These are phyloP conservation scores for Neurospora crassa DNA, from an alignment of 2,329 filamentous ascomycete genomes.

Conservation along the genomic window DNA sequence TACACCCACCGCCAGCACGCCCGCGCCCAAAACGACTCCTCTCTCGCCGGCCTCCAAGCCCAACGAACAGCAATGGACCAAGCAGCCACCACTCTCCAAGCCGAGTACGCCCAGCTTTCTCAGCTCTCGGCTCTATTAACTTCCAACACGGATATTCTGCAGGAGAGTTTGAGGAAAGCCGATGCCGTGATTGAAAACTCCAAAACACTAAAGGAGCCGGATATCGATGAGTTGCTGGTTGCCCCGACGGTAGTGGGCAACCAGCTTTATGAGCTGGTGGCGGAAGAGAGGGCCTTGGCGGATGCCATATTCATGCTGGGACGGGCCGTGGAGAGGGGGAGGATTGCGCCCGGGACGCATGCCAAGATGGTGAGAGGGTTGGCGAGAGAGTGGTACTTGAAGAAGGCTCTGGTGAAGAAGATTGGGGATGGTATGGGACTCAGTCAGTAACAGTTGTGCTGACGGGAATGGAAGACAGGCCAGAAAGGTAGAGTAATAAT, in stretches of 20 bases:
- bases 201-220: slow-evolving; percentile 57
- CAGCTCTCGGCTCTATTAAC: slow-evolving; percentile 61
- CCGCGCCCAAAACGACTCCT: slow-evolving; percentile 62
- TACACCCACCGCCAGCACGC: slow-evolving; percentile 59
- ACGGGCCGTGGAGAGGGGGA: slow-evolving; percentile 61
- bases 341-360: slow-evolving; percentile 63
- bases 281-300: slow-evolving; percentile 77
- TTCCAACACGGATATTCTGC: slow-evolving; percentile 70
- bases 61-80: slow-evolving; percentile 56
- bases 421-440: slow-evolving; percentile 60
- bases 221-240: slow-evolving; percentile 86
- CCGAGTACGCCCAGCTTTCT: slow-evolving; percentile 62
- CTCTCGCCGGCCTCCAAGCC: slow-evolving; percentile 64
- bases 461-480: neutral
- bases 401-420: slow-evolving; percentile 72
- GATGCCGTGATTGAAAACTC: slow-evolving; percentile 68
- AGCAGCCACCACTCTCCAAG: slow-evolving; percentile 60
- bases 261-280: slow-evolving; percentile 81
- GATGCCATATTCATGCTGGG: slow-evolving; percentile 81
- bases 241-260: slow-evolving; percentile 87
- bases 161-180: slow-evolving; percentile 66
- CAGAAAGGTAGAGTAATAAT: neutral
- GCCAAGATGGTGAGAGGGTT: slow-evolving; percentile 67
- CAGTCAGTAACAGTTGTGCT: slow-evolving; percentile 4
- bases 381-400: slow-evolving; percentile 72